Base-by-base conservation (phyloP, 2,329 filamentous ascomycete species). In the Cephalotrichum gorgonifer region DNA sequence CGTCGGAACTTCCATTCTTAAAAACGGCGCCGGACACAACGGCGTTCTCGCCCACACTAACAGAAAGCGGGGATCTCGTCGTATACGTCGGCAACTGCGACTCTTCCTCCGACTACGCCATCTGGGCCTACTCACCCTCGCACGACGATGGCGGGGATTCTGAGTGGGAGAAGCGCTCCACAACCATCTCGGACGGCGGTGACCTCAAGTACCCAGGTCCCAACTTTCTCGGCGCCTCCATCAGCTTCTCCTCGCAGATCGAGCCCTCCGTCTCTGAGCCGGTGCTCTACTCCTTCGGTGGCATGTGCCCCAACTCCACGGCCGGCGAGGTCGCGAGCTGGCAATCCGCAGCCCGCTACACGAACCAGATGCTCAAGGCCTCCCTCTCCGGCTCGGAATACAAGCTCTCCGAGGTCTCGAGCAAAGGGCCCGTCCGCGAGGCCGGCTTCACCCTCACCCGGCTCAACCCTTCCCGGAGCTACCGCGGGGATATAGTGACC, bases 371-470 rank as follows among this genome's bases (percentile, higher is more conserved):
- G 85, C 65, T 88, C 50, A 77, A 75, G 25, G 72, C 85, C 0
- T 60, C 67, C 1, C 72, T 85, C 0, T 60, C 67, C 1, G 53
- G 60, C 5, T 55, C 57, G 8, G 56, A 60, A 3, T 71, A 72
- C 57, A 56, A 59, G 3, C 57, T 69, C 53, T 57, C 63, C 47
- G 57, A 69, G 6, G 55, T 70, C 44, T 44, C 62, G 17, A 61
- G 59, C 55, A 60, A 77, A 49, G 81, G 80, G 3, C 52, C 62
- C 49, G 53, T 63, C 41, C 75, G 88, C 2, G 88, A 94, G 65
- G 91, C 91, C 8, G 91, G 91, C 8, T 94, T 95, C 66, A 85
- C 83, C 1, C 77, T 95, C 46, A 95, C 90, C 1, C 74, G 81
- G 0, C 69, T 96, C 23, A 69, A 75, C 6, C 80, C 86, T 0